These are phyloP conservation scores for Middelhovenomyces tepae DNA, from an alignment of 805 yeast genomes.

Conservation along the genomic window DNA sequence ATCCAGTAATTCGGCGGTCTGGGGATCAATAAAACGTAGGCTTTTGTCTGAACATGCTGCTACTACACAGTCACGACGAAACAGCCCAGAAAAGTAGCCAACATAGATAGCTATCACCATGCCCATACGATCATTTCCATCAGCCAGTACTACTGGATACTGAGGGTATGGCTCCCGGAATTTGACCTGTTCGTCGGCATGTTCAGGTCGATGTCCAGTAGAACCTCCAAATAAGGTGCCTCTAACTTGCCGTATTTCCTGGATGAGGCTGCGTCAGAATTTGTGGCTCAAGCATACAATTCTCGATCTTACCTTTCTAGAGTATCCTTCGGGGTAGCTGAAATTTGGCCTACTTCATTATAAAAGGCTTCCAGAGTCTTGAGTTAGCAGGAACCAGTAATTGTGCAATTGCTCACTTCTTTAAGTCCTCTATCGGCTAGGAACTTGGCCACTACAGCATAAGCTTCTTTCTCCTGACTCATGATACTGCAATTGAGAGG, in stretches of 20 bases:
- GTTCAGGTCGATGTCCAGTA: background rate
- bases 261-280: background rate
- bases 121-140: background rate
- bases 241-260: background rate
- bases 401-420: too few species aligned
- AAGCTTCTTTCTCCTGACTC: too few species aligned
- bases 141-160: background rate
- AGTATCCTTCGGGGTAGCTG: background rate
- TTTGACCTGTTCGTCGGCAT: background rate
- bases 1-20: background rate
- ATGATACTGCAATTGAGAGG: too few species aligned
- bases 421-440: too few species aligned
- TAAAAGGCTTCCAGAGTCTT: slow-evolving; percentile 3
- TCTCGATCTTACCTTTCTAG: slow-evolving; percentile 1
- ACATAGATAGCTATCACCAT: background rate
- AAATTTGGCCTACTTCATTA: background rate
- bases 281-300: background rate
- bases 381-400: background rate
- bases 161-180: background rate
- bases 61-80: background rate
- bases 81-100: background rate
- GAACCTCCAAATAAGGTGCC: background rate
- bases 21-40: background rate
- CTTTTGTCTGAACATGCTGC: background rate
- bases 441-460: too few species aligned